Base-by-base conservation (phyloP, 148 eudicot genomes). In the Diospyros kaki region DNA sequence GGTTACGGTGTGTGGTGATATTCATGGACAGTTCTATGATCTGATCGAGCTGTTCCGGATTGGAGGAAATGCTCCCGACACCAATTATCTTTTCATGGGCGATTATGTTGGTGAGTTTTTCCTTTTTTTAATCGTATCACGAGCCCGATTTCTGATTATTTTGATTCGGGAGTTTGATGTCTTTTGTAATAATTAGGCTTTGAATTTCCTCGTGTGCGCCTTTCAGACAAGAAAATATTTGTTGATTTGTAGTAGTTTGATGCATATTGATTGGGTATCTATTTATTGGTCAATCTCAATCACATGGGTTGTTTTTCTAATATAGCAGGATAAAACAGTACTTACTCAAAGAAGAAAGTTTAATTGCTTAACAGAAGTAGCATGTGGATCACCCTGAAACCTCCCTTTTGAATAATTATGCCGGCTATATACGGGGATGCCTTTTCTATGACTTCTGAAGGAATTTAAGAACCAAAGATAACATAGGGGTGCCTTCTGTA, bases 71-170 rank as follows among this genome's bases (percentile, higher is more conserved):
- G 75, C 96, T 67, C 98, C 97, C 4, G 98, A 94, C 68, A 94
- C 98, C 54, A 94, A 92, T 87, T 92, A 94, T 58, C 92, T 94
- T 14, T 94, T 94, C 82, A 90, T 94, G 96, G 96, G 93, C 13
- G 96, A 94, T 80, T 92, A 90, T 61, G 97, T 94, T 74, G 97
- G 98, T 94, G 69, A 84, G 98, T 83, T 68, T 48, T 41, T 61
- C 42, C 28, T 28, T 28, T 28, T 28, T 28, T 28, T 28, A 28
- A 28, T 39, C 17, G 4, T 4, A 13, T 50, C 50, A 3, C 17
- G 15, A 44, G 65, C 4, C 13, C 48, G n/a, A 43, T 73, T 8
- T 73, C 45, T 73, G 62, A 64, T 61, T 39, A 44, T 2, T 65
- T 64, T 59, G 72, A 17, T 45, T 54, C 17, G 58, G 71, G 69